Percentiles rank a stretch among this genome's conserved stretches.
Conservation (phyloP, 2,329 filamentous ascomycete genomes). For the Paramyrothecium sp. region DNA sequence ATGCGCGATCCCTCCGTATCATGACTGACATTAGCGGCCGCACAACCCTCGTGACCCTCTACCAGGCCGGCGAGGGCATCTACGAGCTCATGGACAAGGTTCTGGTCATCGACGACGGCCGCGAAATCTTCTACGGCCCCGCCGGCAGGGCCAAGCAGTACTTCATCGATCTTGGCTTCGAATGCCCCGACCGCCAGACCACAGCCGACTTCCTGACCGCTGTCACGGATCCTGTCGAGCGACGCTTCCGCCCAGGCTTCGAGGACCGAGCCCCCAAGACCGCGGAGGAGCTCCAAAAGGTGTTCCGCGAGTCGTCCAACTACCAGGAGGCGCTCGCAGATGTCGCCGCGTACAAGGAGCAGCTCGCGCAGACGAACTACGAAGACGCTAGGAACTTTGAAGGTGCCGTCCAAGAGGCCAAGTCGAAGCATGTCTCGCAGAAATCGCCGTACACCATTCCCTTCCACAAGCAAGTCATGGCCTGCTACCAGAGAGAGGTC, state of each 20-base stretch:
- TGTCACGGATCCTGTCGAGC: constrained; percentile 32
- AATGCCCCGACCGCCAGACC: constrained; percentile 54
- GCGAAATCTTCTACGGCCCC: constrained; percentile 62
- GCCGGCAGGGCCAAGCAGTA: constrained; percentile 59
- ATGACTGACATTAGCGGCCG: background rate
- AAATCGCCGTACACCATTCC: constrained; percentile 75
- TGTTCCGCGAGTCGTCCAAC: constrained; percentile 22
- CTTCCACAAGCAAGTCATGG: constrained; percentile 67
- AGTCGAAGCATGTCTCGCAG: constrained; percentile 66
- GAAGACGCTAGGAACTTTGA: constrained; percentile 65
- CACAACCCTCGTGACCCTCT: background rate
- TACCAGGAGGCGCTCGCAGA: constrained; percentile 55
- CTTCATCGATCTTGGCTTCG: constrained; percentile 65
- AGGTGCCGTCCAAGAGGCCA: constrained; percentile 64
- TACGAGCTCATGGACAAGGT: background rate
- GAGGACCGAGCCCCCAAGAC: constrained; percentile 28
- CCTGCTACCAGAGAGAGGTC: constrained; percentile 70
- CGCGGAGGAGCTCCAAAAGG: constrained; percentile 25
- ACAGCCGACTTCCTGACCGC: constrained; percentile 73
- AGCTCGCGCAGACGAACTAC: constrained; percentile 50
- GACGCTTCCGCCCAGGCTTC: constrained; percentile 3
- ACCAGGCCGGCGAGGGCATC: background rate
- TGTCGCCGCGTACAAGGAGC: constrained; percentile 46
- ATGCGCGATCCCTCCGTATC: background rate
- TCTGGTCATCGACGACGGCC: constrained; percentile 23